Evolutionary conservation across 2,329 filamentous ascomycete genomes (phyloP).

Genomic region (Chaetomiaceae sp.): DNA sequence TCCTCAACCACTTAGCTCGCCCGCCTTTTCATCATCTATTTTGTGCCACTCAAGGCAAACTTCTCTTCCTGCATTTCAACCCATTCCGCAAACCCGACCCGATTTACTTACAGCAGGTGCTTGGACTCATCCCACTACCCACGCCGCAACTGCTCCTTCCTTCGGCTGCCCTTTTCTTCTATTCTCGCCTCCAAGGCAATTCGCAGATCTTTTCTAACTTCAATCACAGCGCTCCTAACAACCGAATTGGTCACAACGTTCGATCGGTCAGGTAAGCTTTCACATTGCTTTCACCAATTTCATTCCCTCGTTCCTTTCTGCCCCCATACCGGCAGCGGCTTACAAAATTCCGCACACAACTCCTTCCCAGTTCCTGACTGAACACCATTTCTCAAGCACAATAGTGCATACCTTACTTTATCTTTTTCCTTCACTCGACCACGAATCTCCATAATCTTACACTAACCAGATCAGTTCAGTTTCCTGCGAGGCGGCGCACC

Average conservation of each 20-base stretch:
- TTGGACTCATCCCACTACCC: background rate
- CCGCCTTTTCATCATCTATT: background rate
- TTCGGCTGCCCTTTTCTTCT: background rate
- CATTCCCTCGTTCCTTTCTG: too few relatives aligned
- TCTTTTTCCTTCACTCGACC: background rate
- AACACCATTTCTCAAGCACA: background rate
- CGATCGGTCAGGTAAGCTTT: background rate
- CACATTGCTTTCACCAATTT: background rate
- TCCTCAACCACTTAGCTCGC: background rate
- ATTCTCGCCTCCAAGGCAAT: background rate
- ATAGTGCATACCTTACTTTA: background rate
- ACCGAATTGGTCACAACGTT: background rate
- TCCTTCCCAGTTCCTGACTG: background rate
- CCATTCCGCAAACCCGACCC: background rate
- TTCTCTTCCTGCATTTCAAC: background rate
- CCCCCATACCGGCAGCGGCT: too few relatives aligned
- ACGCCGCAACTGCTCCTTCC: too few relatives aligned
- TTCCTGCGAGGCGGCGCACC: background rate
- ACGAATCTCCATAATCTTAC: background rate
- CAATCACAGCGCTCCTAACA: background rate
- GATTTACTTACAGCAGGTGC: background rate
- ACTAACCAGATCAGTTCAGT: background rate
- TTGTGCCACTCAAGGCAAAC: background rate
- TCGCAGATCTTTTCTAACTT: background rate
- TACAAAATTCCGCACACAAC: too few relatives aligned